Conservation (phyloP, 257 asterid species). For the Lantana camara region DNA sequence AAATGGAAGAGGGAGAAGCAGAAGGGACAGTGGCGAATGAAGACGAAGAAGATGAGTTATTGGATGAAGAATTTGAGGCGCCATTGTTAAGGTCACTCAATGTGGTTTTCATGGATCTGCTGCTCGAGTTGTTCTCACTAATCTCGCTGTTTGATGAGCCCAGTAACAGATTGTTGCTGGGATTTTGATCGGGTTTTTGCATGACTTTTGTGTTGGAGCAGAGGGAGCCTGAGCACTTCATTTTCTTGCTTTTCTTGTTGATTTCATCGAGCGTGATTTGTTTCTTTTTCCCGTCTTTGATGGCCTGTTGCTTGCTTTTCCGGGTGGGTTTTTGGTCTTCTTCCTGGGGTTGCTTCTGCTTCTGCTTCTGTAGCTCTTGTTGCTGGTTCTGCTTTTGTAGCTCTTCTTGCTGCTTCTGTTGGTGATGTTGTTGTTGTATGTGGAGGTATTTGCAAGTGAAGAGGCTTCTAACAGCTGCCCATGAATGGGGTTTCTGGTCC, state of each 20-base stretch:
- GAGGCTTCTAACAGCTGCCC: conserved; percentile 87
- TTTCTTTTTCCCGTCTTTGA: conserved; percentile 25
- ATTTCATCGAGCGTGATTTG: conserved; percentile 33
- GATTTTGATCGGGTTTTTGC: conserved; percentile 64
- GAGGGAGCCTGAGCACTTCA: conserved; percentile 78
- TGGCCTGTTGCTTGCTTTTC: conserved; percentile 24
- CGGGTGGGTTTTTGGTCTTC: not conserved
- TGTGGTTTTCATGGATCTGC: conserved; percentile 46
- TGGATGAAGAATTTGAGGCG: conserved; percentile 26
- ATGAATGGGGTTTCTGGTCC: conserved; percentile 66
- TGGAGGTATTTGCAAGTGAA: conserved; percentile 90
- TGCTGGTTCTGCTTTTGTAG: conserved; percentile 21
- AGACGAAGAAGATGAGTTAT: conserved; percentile 28
- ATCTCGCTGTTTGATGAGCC: conserved; percentile 23
- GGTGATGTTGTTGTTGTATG: conserved; percentile 49
- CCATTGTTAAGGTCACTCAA: conserved; percentile 24
- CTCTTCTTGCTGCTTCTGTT: conserved; percentile 14
- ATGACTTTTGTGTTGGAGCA: conserved; percentile 84
- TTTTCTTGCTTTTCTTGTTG: conserved; percentile 53
- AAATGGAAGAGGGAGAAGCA: conserved; percentile 45
- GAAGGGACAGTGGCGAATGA: conserved; percentile 34
- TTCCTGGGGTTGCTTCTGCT: conserved; percentile 22
- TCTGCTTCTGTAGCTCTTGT: conserved; percentile 21
- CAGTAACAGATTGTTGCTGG: not conserved
- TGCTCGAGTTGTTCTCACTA: conserved; percentile 27